Base-by-base conservation (phyloP, 139 green algal genomes). In the Tetradesmus obliquus region DNA sequence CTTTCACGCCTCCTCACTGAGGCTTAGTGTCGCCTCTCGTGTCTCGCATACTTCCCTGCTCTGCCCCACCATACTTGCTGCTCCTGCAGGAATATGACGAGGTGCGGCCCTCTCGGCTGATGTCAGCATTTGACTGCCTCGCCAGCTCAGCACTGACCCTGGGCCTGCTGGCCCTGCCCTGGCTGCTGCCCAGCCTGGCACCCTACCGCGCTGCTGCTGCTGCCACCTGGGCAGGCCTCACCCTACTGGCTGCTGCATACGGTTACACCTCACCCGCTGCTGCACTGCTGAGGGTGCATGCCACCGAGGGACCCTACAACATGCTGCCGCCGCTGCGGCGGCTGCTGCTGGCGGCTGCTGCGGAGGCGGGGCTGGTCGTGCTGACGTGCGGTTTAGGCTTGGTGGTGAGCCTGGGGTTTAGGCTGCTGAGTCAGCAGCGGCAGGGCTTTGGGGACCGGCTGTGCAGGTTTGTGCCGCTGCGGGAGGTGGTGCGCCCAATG, bases 371-470 rank as follows among this genome's bases (percentile, higher is more conserved):
- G 0, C 19, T 87, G 57, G 24, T 91, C 3, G 57, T 87, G 19
- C 12, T 62, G 13, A 82, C 79, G 7, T 10, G 51, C 84, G 88
- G 79, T 13, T n/a, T 87, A 24, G 88, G 88, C 53, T 1, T 79
- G 5, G 13, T 69, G 57, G 55, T 79, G 9, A 82, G 24, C 22
- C 76, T 86, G 17, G 22, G 19, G 57, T 91, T 69, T 58, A 60
- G 79, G 54, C 10, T 87, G 79, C 79, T 87, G 88, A 87, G 51
- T 58, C 45, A 54, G 69, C 71, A 90, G 71, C 86, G 79, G 57
- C 88, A 91, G 57, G 71, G 79, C 19, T 86, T 91, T 87, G 88
- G 32, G 51, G 88, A 91, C 51, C 81, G 88, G 58, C 45, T 91
- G 58, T 45, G 85, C 51, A 54, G 82, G 79, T 54, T 91, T 12